Conservation (phyloP, 2,329 filamentous ascomycete species). For the Arachnomyces sp. region DNA sequence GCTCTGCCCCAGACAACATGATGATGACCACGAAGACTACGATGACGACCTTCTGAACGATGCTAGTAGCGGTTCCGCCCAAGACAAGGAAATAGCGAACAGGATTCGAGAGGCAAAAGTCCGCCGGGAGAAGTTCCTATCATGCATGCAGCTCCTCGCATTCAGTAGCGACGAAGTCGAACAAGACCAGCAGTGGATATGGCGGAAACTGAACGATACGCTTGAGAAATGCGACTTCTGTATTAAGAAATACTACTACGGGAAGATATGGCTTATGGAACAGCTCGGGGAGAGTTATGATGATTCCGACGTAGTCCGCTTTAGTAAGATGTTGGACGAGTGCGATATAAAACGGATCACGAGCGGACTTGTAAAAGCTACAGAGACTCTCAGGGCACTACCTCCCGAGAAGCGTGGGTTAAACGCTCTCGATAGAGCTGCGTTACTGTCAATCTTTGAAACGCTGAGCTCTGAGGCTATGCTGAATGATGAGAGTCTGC, state of each 20-base stretch:
- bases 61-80: slow-evolving; percentile 25
- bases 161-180: slow-evolving; percentile 54
- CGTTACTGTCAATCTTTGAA: slow-evolving; percentile 78
- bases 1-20: slow-evolving; percentile 57
- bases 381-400: slow-evolving; percentile 43
- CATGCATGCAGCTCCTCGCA: slow-evolving; percentile 61
- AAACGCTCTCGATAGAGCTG: slow-evolving; percentile 45
- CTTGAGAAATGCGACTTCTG: slow-evolving; percentile 61
- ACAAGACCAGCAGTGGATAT: slow-evolving; percentile 53
- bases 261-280: slow-evolving; percentile 54
- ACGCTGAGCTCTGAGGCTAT: slow-evolving; percentile 77
- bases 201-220: slow-evolving; percentile 47
- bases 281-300: slow-evolving; percentile 50
- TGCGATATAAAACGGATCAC: slow-evolving; percentile 56
- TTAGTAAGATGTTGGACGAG: slow-evolving; percentile 50
- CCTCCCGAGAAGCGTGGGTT: slow-evolving; percentile 45
- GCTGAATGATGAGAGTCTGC: slow-evolving; percentile 48
- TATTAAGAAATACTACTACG: slow-evolving; percentile 65
- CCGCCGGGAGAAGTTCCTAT: slow-evolving; percentile 56
- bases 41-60: slow-evolving; percentile 34
- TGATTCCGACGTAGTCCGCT: slow-evolving; percentile 39
- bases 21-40: slow-evolving; percentile 59
- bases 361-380: slow-evolving; percentile 50
- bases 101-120: slow-evolving; percentile 48
- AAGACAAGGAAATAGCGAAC: slow-evolving; percentile 32